Evolutionary conservation across 2,329 filamentous ascomycete species (phyloP), one percentile per base, ranked within the genome.

Genomic region (Alternaria metachromatica): DNA sequence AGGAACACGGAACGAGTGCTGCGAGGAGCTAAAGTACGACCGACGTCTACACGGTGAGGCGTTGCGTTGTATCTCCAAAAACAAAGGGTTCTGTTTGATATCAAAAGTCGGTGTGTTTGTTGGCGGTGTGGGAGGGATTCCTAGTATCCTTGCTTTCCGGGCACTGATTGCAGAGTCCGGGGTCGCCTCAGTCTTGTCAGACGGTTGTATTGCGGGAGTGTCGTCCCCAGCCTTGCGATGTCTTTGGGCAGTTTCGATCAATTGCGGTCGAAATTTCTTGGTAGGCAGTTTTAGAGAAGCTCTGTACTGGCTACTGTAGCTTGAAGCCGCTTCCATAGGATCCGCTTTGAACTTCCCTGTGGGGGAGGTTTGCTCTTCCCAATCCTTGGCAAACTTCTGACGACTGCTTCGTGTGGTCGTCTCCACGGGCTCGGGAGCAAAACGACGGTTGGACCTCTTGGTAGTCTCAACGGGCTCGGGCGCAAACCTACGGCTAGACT

Each of bases 161-260:
- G 66, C 64, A 60, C 63, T 74, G n/a, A 70, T 66, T 33, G 64
- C 55, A 30, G 73, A 67, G 15, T 75, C 88, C 41, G 88, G 88
- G 0, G 87, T 88, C 59, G 89, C 90, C 74, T 93, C 90, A 37
- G 91, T 93, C 81, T 90, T 92, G 80, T 92, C 89, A 62, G 87
- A 86, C 11, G 87, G 88, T 58, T 84, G 85, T 21, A 89, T 87
- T 28, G 89, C 87, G 20, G 89, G 88, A 6, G 85, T 85, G 1
- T 85, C 79, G 71, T 93, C 90, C 20, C 89, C 89, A 15, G 87
- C 87, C 72, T 89, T 89, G 66, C 91, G 88, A 33, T 89, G 89
- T 57, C 93, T 86, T 71, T 89, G 88, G 5, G 91, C 91, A 3
- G 92, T 94, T 79, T 95, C 93, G 65, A 97, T 90, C 59, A 97